Evolutionary conservation across 306 rosid genomes (phyloP).

Genomic region (Prinsepia uniflora): DNA sequence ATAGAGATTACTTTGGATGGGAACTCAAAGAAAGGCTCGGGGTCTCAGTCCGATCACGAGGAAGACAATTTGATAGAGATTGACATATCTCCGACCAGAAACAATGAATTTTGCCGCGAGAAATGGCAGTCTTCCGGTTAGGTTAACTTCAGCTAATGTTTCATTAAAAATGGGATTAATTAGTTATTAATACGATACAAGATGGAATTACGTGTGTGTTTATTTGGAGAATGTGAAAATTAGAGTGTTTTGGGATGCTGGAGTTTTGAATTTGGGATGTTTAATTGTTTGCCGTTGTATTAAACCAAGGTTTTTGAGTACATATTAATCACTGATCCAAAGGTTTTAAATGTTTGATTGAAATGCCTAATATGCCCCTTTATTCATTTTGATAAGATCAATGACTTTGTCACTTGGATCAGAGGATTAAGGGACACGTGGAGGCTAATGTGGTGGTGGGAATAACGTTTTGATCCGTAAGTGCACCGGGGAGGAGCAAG

Average conservation of each 20-base stretch:
- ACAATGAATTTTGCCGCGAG: slow-evolving; percentile 33
- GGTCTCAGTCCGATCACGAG: slow-evolving; percentile 25
- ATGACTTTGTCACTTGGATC: not conserved
- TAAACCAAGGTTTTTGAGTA: slow-evolving; percentile 20
- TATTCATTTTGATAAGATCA: not conserved
- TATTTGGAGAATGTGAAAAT: slow-evolving; percentile 18
- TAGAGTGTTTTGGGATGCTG: slow-evolving; percentile 20
- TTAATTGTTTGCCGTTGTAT: slow-evolving; percentile 35
- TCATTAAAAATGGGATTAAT: slow-evolving; percentile 12
- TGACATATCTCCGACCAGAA: slow-evolving; percentile 40
- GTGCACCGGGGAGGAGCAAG: not conserved
- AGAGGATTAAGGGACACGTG: not conserved
- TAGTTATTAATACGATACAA: not conserved
- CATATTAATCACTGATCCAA: slow-evolving; percentile 32
- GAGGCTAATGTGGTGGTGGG: not conserved
- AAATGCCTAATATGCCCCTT: not conserved
- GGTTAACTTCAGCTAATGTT: slow-evolving; percentile 38
- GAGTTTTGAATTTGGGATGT: slow-evolving; percentile 18
- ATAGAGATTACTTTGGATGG: slow-evolving; percentile 79
- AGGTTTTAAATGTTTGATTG: slow-evolving; percentile 21
- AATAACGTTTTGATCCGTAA: not conserved
- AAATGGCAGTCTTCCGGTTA: slow-evolving; percentile 32
- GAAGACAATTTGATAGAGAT: slow-evolving; percentile 51
- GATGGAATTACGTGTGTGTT: slow-evolving; percentile 16
- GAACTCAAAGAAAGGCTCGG: slow-evolving; percentile 24